A percentile compares a stretch with the other conserved stretches of the same genome.
phyloP scores from a whole-genome alignment of 768 basidiomycete species.

The Auriscalpium vulgare region DNA sequence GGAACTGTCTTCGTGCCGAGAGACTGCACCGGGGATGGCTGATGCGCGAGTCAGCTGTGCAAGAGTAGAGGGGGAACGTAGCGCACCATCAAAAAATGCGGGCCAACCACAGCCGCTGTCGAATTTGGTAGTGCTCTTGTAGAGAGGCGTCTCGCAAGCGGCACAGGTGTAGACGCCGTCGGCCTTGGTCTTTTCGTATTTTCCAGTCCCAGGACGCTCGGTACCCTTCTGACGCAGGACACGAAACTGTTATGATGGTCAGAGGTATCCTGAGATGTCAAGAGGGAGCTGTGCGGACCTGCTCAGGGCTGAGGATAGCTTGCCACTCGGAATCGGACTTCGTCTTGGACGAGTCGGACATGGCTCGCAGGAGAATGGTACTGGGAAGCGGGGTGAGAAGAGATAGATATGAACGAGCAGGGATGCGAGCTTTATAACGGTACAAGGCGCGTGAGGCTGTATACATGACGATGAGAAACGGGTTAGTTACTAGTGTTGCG shows the following conservation, averaged over 20 bases:
- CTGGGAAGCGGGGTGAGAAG: not conserved
- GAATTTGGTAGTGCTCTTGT: slow-evolving; percentile 88
- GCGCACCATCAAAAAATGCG: slow-evolving; percentile 86
- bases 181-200: slow-evolving; percentile 62
- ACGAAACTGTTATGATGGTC: slow-evolving; percentile 51
- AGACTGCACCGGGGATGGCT: slow-evolving; percentile 89
- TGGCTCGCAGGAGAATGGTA: slow-evolving; percentile 4
- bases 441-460: too few relatives aligned
- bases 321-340: slow-evolving; percentile 81
- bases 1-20: slow-evolving; percentile 61
- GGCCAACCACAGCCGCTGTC: slow-evolving; percentile 95
- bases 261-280: not conserved
- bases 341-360: slow-evolving; percentile 18
- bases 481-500: not conserved
- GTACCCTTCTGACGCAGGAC: slow-evolving; percentile 85
- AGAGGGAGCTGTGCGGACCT: slow-evolving; percentile 38
- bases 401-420: not conserved
- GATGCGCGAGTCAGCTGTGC: not conserved
- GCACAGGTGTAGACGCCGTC: slow-evolving; percentile 72
- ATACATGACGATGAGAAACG: not conserved
- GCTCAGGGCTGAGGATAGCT: slow-evolving; percentile 70
- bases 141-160: slow-evolving; percentile 75
- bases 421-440: not conserved
- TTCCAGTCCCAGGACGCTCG: slow-evolving; percentile 67
- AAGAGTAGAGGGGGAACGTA: not conserved